Evolutionary conservation across 345 rosid genomes (phyloP), one percentile per base, ranked within the genome.

Genomic region (Hirschfeldia incana): DNA sequence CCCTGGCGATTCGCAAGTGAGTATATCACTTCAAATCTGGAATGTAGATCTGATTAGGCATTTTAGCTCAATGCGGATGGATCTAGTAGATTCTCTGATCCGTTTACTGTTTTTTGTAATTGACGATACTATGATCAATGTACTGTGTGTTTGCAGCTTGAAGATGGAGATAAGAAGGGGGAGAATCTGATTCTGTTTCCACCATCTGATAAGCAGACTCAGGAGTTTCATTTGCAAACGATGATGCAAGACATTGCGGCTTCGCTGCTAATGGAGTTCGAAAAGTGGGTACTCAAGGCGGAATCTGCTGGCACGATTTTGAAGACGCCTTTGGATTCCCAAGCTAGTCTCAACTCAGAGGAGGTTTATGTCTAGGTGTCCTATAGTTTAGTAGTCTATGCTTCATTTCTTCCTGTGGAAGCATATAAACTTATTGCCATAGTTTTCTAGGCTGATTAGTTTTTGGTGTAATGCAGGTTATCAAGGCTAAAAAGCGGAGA

Each of bases 351-450:
- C 84, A 88, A 88, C 85, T 90, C 99, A 83, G 99, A 95, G 97
- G 98, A 96, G 99, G 99, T 93, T 89, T 79, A 87, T 88, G 80
- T 92, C 87, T 92, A 96, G 98, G 98, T 92, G 98, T 96, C 91
- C 86, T 87, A 83, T 85, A 85, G 78, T 94, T 89, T 74, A 29
- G 21, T 29, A 72, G 80, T 85, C 71, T 69, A 78, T 37, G 15
- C 64, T 80, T 82, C 69, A 42, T 82, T 34, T 81, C 36, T 59
- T 69, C 81, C 76, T 9, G 64, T 73, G 81, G 72, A 73, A 74
- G 74, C 72, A 61, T 42, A 27, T 60, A 10, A 36, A 36, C 55
- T 64, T 58, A 1, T 58, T 42, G 55, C 64, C 67, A 5, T 64
- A 57, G 44, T 70, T 74, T 74, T 70, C 55, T n/a, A 46, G 57